Evolutionary conservation across 345 rosid species (phyloP), one percentile per base, ranked within the genome.

Genomic region (Citrus medica): DNA sequence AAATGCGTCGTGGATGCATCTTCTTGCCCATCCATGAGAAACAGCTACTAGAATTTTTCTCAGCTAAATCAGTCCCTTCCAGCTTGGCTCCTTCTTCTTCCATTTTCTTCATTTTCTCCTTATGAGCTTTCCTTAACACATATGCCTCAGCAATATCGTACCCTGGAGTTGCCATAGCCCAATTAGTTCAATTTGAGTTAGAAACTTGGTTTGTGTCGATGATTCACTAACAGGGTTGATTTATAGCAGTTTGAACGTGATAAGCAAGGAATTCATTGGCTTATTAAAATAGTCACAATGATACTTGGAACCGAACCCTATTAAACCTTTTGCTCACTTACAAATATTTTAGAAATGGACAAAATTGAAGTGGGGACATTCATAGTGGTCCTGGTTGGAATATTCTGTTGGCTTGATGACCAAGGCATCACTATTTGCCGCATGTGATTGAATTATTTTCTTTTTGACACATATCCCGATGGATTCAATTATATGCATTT

Each of bases 61-160:
- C 60, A 2, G 48, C 25, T 22, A 3, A 7, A 22, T 75, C 74
- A 38, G 61, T 64, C 2, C 27, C 82, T 25, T 80, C 71, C 2
- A 19, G 25, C 73, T 46, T 77, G 28, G 69, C 48, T 61, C 51
- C 65, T 74, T 73, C 81, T 73, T 79, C 82, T 48, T 85, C 79
- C 60, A 24, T 9, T 59, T 35, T 76, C 80, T 82, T 76, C 74
- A 83, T 40, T 70, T 53, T 70, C 72, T 79, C 86, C 67, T 40
- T 66, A 2, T 81, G 86, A 37, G 81, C 40, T 40, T 67, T 85
- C 8, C 73, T 33, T 51, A 72, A 19, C 76, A 84, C 82, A 3
- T 78, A 78, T 8, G 81, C 82, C 76, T 82, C 89, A n/a, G 85
- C 89, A 37, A 84, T 22, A 3, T 16, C 12, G 65, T 33, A 42